Conservation (phyloP, 768 basidiomycete species). For the Sporobolomyces roseus region DNA sequence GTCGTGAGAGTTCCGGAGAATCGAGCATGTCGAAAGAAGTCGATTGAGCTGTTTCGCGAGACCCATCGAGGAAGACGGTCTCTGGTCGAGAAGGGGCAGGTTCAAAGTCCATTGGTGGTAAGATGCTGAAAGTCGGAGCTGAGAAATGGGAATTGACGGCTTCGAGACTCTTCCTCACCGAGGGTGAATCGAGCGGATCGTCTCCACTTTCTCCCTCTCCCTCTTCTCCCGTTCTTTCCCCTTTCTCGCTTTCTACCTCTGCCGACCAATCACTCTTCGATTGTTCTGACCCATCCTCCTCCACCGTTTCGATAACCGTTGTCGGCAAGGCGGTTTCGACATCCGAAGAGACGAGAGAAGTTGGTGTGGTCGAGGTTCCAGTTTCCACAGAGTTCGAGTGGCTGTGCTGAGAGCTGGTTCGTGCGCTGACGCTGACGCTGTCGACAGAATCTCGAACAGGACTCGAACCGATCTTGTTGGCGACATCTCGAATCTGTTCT, state of each 20-base stretch:
- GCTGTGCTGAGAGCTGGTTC: constrained; percentile 14
- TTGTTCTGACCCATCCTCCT: too few relatives aligned
- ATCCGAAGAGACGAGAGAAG: background rate
- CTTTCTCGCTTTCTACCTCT: background rate
- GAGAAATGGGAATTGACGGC: constrained; percentile 7
- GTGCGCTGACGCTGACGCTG: constrained; percentile 3
- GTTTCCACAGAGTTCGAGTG: background rate
- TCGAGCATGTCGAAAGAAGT: background rate
- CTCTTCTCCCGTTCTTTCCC: background rate
- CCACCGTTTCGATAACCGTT: background rate
- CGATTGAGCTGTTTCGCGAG: constrained; percentile 22
- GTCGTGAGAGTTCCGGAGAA: background rate
- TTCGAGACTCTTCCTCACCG: background rate
- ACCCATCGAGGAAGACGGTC: constrained; percentile 25
- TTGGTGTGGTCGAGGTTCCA: constrained; percentile 14
- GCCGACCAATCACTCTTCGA: too few relatives aligned
- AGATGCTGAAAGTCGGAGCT: constrained; percentile 4
- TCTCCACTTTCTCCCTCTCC: background rate
- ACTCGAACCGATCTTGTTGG: constrained; percentile 23
- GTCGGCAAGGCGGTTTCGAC: background rate
- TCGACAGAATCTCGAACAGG: constrained; percentile 13
- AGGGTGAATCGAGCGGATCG: constrained; percentile 6
- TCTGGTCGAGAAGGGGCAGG: background rate
- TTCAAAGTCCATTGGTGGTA: constrained; percentile 12
- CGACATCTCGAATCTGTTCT: constrained; percentile 33